These are phyloP conservation scores for Ochromonadaceae sp. DNA, from an alignment of 352 stramenopile genomes.

Conservation along the genomic window DNA sequence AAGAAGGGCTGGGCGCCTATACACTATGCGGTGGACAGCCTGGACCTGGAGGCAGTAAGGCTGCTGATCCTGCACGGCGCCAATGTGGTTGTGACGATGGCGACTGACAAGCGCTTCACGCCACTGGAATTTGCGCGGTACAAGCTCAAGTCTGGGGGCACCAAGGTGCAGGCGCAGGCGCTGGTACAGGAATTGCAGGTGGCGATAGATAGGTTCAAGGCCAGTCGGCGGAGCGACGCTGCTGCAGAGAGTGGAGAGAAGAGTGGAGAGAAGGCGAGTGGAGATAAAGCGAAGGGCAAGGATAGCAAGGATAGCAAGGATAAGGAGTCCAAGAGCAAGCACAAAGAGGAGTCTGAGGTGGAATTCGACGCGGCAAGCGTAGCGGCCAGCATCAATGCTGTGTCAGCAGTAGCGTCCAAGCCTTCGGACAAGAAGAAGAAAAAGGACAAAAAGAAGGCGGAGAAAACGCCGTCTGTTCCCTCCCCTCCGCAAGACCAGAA, in stretches of 20 bases:
- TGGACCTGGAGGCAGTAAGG: background rate
- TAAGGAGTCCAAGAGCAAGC: too few species aligned
- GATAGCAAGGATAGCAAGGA: too few species aligned
- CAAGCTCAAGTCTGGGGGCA: background rate
- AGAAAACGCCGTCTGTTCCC: too few species aligned
- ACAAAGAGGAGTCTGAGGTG: too few species aligned
- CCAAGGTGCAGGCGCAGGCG: background rate
- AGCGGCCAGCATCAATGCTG: too few species aligned
- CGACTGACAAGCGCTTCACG: background rate
- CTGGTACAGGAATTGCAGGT: background rate
- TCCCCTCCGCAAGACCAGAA: too few species aligned
- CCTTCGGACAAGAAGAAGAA: slow-evolving; percentile 13
- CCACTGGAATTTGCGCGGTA: background rate
- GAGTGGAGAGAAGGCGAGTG: background rate
- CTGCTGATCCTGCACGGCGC: background rate
- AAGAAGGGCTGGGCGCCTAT: slow-evolving; percentile 6
- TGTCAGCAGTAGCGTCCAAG: too few species aligned
- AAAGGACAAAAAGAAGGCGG: background rate
- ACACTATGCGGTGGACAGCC: background rate
- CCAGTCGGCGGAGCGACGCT: background rate
- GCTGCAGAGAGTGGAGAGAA: background rate
- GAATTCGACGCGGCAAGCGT: too few species aligned
- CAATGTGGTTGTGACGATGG: background rate
- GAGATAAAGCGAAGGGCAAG: too few species aligned
- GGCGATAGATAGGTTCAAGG: background rate